A percentile compares a stretch with the other conserved stretches of the same genome.
phyloP scores from a whole-genome alignment of 257 asterid genomes.

The Solanum lycopersicoides region DNA sequence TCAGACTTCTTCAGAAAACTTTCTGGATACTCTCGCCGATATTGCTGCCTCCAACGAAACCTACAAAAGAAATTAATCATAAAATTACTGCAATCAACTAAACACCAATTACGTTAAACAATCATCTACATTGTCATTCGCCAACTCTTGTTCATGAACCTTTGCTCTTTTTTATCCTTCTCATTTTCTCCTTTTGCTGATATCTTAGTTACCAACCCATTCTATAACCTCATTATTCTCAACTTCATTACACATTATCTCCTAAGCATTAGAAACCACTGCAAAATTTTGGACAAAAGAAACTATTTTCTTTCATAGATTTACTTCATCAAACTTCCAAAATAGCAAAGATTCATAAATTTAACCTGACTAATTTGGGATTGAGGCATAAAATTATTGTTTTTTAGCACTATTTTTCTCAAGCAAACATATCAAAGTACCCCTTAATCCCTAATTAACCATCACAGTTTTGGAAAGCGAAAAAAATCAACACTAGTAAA shows the following conservation, averaged over 20 bases:
- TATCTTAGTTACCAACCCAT: background rate
- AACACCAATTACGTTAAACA: background rate
- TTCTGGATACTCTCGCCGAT: conserved; percentile 72
- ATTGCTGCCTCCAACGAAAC: conserved; percentile 88
- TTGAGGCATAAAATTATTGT: background rate
- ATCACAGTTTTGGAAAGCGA: background rate
- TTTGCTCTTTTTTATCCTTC: background rate
- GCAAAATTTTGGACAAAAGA: too few species aligned
- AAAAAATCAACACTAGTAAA: background rate
- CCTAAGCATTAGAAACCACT: background rate
- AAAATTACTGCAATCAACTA: background rate
- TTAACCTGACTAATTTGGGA: background rate
- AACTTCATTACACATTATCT: background rate
- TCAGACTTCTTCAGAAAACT: conserved; percentile 73
- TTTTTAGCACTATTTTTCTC: background rate
- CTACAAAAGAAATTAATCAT: conserved; percentile 26
- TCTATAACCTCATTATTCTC: background rate
- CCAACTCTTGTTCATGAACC: background rate
- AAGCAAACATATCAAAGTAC: background rate
- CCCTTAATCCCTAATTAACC: background rate
- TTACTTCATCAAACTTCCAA: background rate
- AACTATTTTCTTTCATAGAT: background rate
- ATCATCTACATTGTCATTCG: background rate
- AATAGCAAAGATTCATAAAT: background rate
- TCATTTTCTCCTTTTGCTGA: background rate